phyloP scores from a whole-genome alignment of 1,284 basidiomycete species.

The Hemileia vastatrix region DNA sequence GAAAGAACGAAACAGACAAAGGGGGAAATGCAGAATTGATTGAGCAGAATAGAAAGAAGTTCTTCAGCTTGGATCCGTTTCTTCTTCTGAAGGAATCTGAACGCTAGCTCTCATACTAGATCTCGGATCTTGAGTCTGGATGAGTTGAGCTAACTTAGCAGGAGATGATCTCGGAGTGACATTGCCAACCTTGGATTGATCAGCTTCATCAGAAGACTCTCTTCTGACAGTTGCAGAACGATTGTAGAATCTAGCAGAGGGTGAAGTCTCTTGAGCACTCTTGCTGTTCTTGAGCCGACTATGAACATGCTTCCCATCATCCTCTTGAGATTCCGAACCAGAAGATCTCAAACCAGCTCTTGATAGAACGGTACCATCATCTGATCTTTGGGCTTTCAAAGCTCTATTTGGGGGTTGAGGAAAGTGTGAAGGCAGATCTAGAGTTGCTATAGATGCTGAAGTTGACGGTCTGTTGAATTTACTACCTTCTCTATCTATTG shows the following conservation, averaged over 20 bases:
- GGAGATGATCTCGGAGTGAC: neutral
- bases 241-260: neutral
- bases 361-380: slow-evolving; percentile 29
- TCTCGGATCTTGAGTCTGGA: neutral
- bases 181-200: too few relatives aligned
- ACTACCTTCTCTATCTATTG: too few relatives aligned
- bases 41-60: too few relatives aligned
- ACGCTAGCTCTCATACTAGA: neutral
- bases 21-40: too few relatives aligned
- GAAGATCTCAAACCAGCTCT: slow-evolving; percentile 25
- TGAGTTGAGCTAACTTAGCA: neutral
- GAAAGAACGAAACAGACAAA: too few relatives aligned
- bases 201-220: neutral
- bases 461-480: neutral
- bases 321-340: neutral
- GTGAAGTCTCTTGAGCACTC: neutral
- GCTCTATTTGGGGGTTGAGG: neutral
- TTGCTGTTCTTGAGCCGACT: neutral
- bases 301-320: too few relatives aligned
- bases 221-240: neutral
- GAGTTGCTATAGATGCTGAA: neutral
- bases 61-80: neutral
- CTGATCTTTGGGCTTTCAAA: neutral
- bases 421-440: neutral
- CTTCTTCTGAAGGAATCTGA: neutral